phyloP scores from a whole-genome alignment of 331 rosid species.

The Erythrophleum ivorense region DNA sequence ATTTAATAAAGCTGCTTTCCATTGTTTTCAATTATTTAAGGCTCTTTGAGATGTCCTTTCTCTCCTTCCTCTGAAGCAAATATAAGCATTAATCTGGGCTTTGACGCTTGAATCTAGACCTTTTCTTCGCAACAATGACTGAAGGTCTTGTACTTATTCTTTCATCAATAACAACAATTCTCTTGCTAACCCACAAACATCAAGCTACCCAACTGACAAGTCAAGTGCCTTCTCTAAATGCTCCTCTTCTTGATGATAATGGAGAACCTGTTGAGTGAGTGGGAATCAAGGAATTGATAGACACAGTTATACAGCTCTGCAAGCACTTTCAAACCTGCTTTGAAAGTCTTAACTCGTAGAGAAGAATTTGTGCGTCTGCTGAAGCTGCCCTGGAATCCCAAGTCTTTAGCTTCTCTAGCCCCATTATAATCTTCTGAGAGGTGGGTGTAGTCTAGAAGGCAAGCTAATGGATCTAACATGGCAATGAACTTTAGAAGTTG shows the following conservation, averaged over 20 bases:
- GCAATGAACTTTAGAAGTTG: constrained; percentile 35
- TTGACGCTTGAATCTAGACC: constrained; percentile 44
- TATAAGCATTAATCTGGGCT: constrained; percentile 19
- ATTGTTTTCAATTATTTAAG: constrained; percentile 44
- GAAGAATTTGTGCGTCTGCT: neutral
- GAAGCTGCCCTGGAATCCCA: constrained; percentile 34
- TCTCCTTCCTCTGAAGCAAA: constrained; percentile 37
- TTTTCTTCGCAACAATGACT: constrained; percentile 41
- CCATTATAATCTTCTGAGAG: constrained; percentile 43
- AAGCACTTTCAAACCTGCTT: too few species aligned
- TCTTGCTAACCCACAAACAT: constrained; percentile 45
- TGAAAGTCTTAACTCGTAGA: too few species aligned
- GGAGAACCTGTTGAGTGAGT: constrained; percentile 47
- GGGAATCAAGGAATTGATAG: constrained; percentile 48
- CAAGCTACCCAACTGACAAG: constrained; percentile 49
- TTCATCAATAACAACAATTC: constrained; percentile 35
- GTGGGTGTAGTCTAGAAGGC: constrained; percentile 63
- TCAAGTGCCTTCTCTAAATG: constrained; percentile 58
- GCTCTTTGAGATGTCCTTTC: constrained; percentile 43
- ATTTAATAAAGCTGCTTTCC: constrained; percentile 35
- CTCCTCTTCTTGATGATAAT: constrained; percentile 36
- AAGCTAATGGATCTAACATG: constrained; percentile 76
- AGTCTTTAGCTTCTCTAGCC: constrained; percentile 48
- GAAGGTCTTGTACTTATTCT: constrained; percentile 43
- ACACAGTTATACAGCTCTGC: constrained; percentile 29